Conservation (phyloP, 2,329 filamentous ascomycete species). For the Fusarium liriodendri region DNA sequence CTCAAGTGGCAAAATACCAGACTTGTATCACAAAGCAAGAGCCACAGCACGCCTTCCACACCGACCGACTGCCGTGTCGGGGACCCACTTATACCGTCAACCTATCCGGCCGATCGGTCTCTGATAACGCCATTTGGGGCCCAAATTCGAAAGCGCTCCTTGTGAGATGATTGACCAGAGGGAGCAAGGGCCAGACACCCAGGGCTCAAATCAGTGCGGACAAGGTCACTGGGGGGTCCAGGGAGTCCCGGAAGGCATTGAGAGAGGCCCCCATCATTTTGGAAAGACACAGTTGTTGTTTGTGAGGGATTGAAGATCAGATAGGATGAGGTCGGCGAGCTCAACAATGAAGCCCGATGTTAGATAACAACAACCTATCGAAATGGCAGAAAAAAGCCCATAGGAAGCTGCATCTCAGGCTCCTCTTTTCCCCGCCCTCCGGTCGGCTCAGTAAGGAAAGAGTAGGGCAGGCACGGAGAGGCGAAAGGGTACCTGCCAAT, state of each 20-base stretch:
- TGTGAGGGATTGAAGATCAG: background rate
- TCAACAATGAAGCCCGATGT: background rate
- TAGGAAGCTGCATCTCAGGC: background rate
- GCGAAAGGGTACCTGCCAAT: background rate
- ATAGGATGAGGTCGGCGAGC: background rate
- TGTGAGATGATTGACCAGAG: constrained; percentile 29
- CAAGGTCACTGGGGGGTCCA: background rate
- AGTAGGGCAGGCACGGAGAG: constrained; percentile 6
- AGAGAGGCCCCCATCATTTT: background rate
- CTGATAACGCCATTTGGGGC: constrained; percentile 43
- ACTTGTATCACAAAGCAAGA: constrained; percentile 29
- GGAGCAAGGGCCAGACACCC: constrained; percentile 4
- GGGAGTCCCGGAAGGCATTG: background rate
- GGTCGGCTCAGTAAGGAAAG: constrained; percentile 18
- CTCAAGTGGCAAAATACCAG: constrained; percentile 29
- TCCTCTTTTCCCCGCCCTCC: constrained; percentile 28
- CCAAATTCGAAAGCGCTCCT: constrained; percentile 39
- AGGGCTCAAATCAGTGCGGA: constrained; percentile 31
- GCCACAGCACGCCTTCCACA: constrained; percentile 16
- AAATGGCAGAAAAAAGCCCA: background rate
- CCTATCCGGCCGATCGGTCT: constrained; percentile 39
- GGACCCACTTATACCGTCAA: constrained; percentile 36
- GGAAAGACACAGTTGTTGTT: background rate
- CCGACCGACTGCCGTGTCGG: constrained; percentile 39
- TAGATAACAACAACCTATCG: background rate